Base-by-base conservation (phyloP, 192 early-diverging fungal genomes). In the Coemansia sp. region DNA sequence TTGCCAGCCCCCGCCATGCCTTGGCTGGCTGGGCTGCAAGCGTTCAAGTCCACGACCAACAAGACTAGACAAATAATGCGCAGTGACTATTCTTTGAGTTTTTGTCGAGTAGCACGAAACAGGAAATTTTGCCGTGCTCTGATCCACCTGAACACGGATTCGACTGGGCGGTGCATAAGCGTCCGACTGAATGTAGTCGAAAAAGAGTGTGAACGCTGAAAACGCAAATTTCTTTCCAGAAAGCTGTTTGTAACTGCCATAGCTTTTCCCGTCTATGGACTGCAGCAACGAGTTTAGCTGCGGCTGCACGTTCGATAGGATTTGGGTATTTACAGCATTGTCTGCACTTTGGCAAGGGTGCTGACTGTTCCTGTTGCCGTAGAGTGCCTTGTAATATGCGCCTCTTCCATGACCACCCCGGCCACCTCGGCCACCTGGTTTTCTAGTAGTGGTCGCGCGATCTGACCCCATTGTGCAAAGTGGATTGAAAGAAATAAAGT, bases 131-230 rank as follows among this genome's bases (percentile, higher is more conserved):
- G 77, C 77, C 8, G 34, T 32, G 0, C 40, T 34, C 57, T 85
- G 84, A 7, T 57, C 38, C 20, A 87, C 68, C 5, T 61, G 63
- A 4, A 85, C 59, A 3, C 86, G 70, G 7, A 87, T 75, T 48
- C 62, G 48, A 34, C 80, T 83, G 3, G 86, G 84, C 2, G 86
- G 76, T 12, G 86, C 86, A 61, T 69, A 87, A 7, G 83, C 73
- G 48, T 87, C 86, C 5, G 72, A 62, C 60, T 85, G 83, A 14
- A 84, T 56, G 36, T 64, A 51, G 31, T 84, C 75, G 42, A 84
- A 61, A 2, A 28, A 40, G 52, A 80, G 71, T 10, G 62, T 18
- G 62, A 77, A 84, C 20, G 8, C 31, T 4, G 40, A 60, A 63
- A 73, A 74, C 0, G 32, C 34, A 54, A 73, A 80, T n/a, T 36